phyloP scores from a whole-genome alignment of 2,329 filamentous ascomycete species.

The Aureobasidium sp. region DNA sequence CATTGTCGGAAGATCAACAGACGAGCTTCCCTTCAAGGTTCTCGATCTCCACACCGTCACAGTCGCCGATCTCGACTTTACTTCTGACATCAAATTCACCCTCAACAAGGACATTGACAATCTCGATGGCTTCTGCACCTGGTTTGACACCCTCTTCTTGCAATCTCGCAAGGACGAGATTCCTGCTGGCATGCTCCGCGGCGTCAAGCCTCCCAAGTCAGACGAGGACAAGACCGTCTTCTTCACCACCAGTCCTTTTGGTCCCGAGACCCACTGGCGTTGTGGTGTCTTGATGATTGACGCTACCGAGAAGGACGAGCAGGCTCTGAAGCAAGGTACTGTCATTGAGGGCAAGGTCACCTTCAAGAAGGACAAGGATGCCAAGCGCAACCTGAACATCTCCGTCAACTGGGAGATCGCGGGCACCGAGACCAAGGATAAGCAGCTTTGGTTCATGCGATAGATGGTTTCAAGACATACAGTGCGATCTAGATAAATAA shows the following conservation, averaged over 20 bases:
- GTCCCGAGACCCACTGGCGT: constrained; percentile 81
- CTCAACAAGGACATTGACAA: constrained; percentile 56
- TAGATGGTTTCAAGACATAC: not conserved
- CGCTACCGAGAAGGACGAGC: constrained; percentile 42
- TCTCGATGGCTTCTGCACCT: constrained; percentile 82
- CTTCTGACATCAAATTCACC: constrained; percentile 56
- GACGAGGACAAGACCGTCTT: constrained; percentile 59
- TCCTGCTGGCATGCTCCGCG: constrained; percentile 38
- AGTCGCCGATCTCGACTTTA: constrained; percentile 68
- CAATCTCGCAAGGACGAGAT: constrained; percentile 46
- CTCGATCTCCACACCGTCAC: constrained; percentile 70
- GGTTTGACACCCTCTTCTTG: constrained; percentile 92
- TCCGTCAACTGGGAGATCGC: constrained; percentile 33
- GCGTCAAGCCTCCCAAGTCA: constrained; percentile 47
- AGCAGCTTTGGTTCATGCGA: constrained; percentile 28
- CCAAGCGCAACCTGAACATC: constrained; percentile 35
- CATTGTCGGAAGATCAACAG: constrained; percentile 44
- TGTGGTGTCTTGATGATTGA: constrained; percentile 71
- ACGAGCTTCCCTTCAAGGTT: constrained; percentile 60
- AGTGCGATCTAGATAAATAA: not conserved
- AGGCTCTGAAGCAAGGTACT: constrained; percentile 47
- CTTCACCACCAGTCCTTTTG: constrained; percentile 79
- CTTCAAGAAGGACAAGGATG: constrained; percentile 26
- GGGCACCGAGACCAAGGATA: constrained; percentile 22
- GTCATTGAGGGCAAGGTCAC: constrained; percentile 49